Base-by-base conservation (phyloP, 2,329 filamentous ascomycete species). In the Fusarium tricinctum region DNA sequence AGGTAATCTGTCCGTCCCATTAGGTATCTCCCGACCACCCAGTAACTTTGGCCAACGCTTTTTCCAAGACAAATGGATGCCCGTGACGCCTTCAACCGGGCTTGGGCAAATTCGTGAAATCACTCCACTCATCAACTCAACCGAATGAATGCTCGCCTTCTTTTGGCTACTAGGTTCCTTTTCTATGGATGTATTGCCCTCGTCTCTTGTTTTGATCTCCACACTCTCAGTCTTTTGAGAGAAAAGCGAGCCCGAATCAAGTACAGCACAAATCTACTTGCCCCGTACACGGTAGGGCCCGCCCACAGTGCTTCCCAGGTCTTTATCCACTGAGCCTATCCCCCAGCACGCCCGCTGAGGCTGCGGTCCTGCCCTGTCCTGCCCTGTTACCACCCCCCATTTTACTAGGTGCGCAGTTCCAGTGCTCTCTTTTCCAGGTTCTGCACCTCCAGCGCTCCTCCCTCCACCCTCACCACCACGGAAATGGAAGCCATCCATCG, bases 11-110 rank as follows among this genome's bases (percentile, higher is more conserved):
- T 47, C 43, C 38, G 32, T 64, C 46, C 39, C 53, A 50, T 35
- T 45, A n/a, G n/a, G n/a, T n/a, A 48, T 54, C 42, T 33, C 56
- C 65, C 43, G 50, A 55, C 66, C 61, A 68, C 59, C 56, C 62
- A 58, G 55, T 68, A 68, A 54, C 66, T 69, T 62, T 50, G 40
- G 56, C 60, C 66, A 66, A 53, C 66, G 22, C 61, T 68, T 62
- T 50, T 56, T 45, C 42, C 56, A 67, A 69, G 66, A 58, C 56
- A 68, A 52, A 64, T 66, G 45, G 64, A 67, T 54, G 56, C 66
- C 56, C 66, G 66, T 69, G 66, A 69, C 66, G 66, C 66, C 66
- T 53, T 69, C 66, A 54, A 39, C 65, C 52, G 52, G 62, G 60
- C 63, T 55, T 55, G 61, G 50, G 52, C 52, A 50, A 43, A 56